Evolutionary conservation across 768 basidiomycete species (phyloP).

Genomic region (Mycena rebaudengoi): DNA sequence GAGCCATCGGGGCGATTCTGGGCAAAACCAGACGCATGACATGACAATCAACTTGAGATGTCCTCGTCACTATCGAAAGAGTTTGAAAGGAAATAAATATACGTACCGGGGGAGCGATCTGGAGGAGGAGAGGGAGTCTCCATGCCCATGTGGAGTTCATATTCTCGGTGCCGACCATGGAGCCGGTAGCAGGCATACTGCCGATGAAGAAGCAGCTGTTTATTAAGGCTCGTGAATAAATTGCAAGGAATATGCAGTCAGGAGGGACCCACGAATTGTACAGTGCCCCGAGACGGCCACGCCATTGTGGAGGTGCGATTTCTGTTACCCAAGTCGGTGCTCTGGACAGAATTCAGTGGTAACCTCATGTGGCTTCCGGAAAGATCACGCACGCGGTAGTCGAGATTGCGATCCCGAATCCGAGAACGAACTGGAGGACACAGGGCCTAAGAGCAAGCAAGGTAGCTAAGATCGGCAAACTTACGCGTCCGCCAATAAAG

Average conservation of each 20-base stretch:
- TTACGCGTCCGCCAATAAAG: conserved; percentile 33
- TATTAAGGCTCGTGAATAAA: conserved; percentile 2
- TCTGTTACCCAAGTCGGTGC: conserved; percentile 59
- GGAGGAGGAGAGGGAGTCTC: conserved; percentile 67
- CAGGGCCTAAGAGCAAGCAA: conserved; percentile 38
- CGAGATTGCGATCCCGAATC: conserved; percentile 56
- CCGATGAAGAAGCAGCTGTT: conserved; percentile 30
- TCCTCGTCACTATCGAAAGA: neutral
- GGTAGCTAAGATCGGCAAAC: neutral
- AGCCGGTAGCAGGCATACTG: conserved; percentile 33
- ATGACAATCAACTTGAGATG: conserved; percentile 43
- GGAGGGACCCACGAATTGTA: conserved; percentile 53
- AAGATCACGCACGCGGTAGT: conserved; percentile 41
- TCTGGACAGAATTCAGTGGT: too few relatives aligned
- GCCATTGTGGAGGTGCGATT: conserved; percentile 34
- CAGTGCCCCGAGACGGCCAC: conserved; percentile 53
- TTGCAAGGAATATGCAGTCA: too few relatives aligned
- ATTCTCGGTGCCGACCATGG: conserved; percentile 49
- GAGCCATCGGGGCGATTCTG: conserved; percentile 36
- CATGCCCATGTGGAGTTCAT: conserved; percentile 63
- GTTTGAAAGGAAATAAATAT: neutral
- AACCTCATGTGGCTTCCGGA: too few relatives aligned
- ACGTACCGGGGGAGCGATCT: conserved; percentile 41
- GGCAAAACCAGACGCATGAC: conserved; percentile 48
- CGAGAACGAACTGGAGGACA: conserved; percentile 48